Evolutionary conservation across 805 yeast species (phyloP).

Genomic region (Metschnikowia shivogae): DNA sequence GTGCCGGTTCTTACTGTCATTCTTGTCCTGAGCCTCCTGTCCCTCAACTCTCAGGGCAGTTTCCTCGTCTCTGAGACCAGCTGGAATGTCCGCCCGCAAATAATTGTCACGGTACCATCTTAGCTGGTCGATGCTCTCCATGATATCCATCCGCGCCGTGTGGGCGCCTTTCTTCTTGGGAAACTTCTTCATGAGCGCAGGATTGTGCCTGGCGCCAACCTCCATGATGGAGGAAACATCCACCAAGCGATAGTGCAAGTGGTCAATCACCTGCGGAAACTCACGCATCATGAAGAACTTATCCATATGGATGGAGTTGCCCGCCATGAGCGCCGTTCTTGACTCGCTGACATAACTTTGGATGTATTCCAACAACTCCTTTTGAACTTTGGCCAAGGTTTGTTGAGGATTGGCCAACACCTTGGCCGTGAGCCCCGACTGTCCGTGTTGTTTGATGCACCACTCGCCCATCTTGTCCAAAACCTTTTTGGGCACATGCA

Average conservation of each 20-base stretch:
- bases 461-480: constrained; percentile 80
- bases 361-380: constrained; percentile 61
- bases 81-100: constrained; percentile 30
- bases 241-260: constrained; percentile 68
- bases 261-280: constrained; percentile 68
- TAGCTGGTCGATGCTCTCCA: constrained; percentile 83
- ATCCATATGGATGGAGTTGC: constrained; percentile 92
- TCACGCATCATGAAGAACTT: constrained; percentile 77
- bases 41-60: not conserved
- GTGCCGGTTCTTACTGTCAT: no score
- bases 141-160: constrained; percentile 84
- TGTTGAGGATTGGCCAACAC: constrained; percentile 53
- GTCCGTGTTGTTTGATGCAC: constrained; percentile 81
- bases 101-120: constrained; percentile 72
- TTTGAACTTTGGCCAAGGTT: constrained; percentile 58
- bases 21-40: not conserved
- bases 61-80: not conserved
- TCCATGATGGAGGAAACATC: constrained; percentile 91
- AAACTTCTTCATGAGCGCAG: constrained; percentile 46
- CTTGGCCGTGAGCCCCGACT: constrained; percentile 69
- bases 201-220: constrained; percentile 73
- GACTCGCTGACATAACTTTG: constrained; percentile 47
- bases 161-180: constrained; percentile 71
- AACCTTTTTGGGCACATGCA: constrained; percentile 58
- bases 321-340: constrained; percentile 72